Evolutionary conservation across 768 basidiomycete genomes (phyloP).

Genomic region (Psilocybe sp.): DNA sequence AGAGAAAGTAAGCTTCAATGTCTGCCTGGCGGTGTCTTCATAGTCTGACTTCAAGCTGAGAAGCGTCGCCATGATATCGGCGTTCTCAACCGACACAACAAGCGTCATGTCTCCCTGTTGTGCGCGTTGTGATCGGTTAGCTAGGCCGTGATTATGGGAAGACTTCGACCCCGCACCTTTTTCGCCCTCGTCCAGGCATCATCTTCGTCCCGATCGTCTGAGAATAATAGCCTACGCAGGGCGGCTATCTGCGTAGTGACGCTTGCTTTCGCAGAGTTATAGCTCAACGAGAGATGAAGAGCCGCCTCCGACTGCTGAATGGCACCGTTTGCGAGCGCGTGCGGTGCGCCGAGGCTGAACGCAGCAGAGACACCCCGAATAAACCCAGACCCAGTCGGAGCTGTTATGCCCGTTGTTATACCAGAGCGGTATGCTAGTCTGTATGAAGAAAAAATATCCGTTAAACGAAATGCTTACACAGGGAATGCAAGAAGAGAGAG

Average conservation of each 20-base stretch:
- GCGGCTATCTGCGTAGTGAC: conserved; percentile 64
- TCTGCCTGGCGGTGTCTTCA: conserved; percentile 31
- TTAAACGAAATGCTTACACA: neutral
- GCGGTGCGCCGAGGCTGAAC: conserved; percentile 56
- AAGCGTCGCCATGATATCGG: conserved; percentile 74
- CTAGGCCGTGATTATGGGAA: no score
- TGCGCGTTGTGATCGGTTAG: conserved; percentile 15
- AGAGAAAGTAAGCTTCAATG: conserved; percentile 45
- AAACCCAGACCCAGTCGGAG: conserved; percentile 56
- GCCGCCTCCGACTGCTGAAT: conserved; percentile 68
- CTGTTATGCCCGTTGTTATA: conserved; percentile 65
- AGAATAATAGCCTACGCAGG: conserved; percentile 45
- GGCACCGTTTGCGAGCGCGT: conserved; percentile 59
- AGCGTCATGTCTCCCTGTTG: conserved; percentile 56
- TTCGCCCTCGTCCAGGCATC: conserved; percentile 28
- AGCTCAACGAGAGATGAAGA: conserved; percentile 53
- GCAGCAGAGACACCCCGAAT: conserved; percentile 61
- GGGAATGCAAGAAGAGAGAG: conserved; percentile 8
- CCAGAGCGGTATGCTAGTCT: conserved; percentile 75
- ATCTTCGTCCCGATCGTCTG: neutral
- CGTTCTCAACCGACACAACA: conserved; percentile 64
- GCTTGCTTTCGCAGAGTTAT: conserved; percentile 32
- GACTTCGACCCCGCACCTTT: conserved; percentile 32
- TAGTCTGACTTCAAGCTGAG: conserved; percentile 57
- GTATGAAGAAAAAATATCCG: conserved; percentile 3